Evolutionary conservation across 1,139 yeast species (phyloP).

Genomic region (Taphrina communis): DNA sequence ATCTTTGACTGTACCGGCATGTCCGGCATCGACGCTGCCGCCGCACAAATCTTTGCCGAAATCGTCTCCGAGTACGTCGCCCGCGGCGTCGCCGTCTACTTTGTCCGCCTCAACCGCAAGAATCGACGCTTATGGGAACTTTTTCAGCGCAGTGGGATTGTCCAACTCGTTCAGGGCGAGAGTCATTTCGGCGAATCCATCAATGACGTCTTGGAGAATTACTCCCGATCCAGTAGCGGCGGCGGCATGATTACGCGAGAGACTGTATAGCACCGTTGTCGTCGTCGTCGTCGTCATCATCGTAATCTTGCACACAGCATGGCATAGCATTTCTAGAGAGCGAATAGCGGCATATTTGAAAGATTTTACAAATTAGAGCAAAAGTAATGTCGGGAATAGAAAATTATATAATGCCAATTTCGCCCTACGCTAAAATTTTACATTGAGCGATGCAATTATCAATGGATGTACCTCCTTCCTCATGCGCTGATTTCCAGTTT

Average conservation of each 20-base stretch:
- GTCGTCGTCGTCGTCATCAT: not conserved
- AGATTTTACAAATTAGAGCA: not conserved
- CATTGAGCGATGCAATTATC: no score
- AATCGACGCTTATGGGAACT: slow-evolving; percentile 17
- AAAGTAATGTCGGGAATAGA: not conserved
- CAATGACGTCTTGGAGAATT: slow-evolving; percentile 23
- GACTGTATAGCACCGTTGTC: not conserved
- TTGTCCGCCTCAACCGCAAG: slow-evolving; percentile 28
- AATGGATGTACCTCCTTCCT: no score
- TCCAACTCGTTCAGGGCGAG: slow-evolving; percentile 27
- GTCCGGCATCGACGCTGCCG: slow-evolving; percentile 40
- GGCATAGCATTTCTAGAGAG: no score
- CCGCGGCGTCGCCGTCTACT: slow-evolving; percentile 34
- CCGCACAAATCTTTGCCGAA: slow-evolving; percentile 37
- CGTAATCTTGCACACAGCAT: not conserved
- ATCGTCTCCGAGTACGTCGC: slow-evolving; percentile 32
- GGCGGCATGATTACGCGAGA: slow-evolving; percentile 3
- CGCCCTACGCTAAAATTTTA: no score
- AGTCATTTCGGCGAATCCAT: slow-evolving; percentile 32
- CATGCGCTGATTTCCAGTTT: slow-evolving; percentile 19
- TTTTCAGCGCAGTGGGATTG: slow-evolving; percentile 29
- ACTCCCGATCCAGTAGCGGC: not conserved
- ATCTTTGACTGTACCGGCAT: slow-evolving; percentile 38
- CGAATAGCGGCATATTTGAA: no score
- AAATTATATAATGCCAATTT: no score